Percentiles rank a stretch among this genome's conserved stretches.
These are phyloP conservation scores for Mollisiaceae sp. DNA, from an alignment of 2,329 filamentous ascomycete genomes.

Conservation along the genomic window DNA sequence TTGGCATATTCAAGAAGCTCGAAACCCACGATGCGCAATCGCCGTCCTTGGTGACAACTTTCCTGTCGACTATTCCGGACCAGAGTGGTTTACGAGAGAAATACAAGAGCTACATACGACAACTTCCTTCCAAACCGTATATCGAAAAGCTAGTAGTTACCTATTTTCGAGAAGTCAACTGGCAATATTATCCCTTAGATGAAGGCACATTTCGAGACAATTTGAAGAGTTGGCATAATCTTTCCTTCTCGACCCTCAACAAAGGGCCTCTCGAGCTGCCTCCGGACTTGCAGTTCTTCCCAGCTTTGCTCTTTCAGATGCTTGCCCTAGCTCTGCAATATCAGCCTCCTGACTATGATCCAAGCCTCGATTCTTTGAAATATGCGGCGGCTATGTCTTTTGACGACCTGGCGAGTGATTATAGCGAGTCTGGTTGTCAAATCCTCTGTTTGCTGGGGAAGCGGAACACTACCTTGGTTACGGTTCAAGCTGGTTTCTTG, in stretches of 20 bases:
- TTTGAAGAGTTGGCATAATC: constrained; percentile 58
- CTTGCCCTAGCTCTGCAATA: constrained; percentile 60
- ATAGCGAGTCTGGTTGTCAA: constrained; percentile 61
- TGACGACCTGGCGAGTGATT: constrained; percentile 64
- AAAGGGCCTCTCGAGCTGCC: constrained; percentile 56
- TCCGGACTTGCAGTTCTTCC: constrained; percentile 60
- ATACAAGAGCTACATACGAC: constrained; percentile 63
- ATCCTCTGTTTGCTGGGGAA: constrained; percentile 62
- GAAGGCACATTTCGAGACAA: constrained; percentile 56
- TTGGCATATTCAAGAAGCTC: constrained; percentile 61
- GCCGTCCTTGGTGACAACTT: constrained; percentile 27
- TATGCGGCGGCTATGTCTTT: constrained; percentile 64
- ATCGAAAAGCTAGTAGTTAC: constrained; percentile 59
- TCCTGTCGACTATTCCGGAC: constrained; percentile 38
- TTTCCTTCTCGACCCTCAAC: constrained; percentile 57
- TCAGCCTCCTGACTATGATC: constrained; percentile 53
- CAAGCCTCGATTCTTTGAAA: constrained; percentile 60
- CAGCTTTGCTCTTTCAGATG: constrained; percentile 64
- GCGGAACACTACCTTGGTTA: constrained; percentile 58
- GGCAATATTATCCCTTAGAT: constrained; percentile 62
- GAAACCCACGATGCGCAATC: constrained; percentile 50
- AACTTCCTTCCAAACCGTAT: constrained; percentile 59
- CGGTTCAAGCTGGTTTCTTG: constrained; percentile 62
- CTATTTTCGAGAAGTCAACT: constrained; percentile 64
- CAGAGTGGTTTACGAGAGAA: constrained; percentile 55